Conservation (phyloP, 768 basidiomycete genomes). For the Russula brevipes region DNA sequence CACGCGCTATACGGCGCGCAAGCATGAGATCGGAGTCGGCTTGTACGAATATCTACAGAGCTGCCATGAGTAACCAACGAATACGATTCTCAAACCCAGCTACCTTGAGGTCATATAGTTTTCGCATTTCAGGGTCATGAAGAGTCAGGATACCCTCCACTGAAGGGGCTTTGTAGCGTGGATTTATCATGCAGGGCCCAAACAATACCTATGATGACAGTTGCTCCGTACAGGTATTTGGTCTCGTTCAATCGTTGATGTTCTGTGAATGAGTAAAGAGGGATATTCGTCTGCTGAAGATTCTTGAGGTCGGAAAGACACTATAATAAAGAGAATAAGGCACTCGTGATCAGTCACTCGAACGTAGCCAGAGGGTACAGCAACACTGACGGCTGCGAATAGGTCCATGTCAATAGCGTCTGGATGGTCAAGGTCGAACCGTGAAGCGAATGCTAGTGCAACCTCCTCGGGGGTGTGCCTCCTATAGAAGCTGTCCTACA, state of each 20-base stretch:
- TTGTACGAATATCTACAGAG: constrained; percentile 73
- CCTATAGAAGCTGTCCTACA: constrained; percentile 92
- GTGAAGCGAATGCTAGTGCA: constrained; percentile 72
- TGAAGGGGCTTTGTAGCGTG: constrained; percentile 28
- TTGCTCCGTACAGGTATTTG: constrained; percentile 89
- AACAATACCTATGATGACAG: constrained; percentile 73
- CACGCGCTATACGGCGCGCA: constrained; percentile 82
- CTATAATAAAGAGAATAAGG: constrained; percentile 35
- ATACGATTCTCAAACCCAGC: not conserved
- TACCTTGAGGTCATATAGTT: constrained; percentile 89
- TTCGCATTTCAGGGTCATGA: constrained; percentile 70
- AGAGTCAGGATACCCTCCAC: constrained; percentile 92
- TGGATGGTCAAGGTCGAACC: constrained; percentile 87
- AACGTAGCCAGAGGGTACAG: constrained; percentile 4
- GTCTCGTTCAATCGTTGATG: constrained; percentile 78
- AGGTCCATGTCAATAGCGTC: constrained; percentile 87
- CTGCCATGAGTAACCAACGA: not conserved
- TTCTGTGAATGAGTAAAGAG: constrained; percentile 87
- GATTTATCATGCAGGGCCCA: not conserved
- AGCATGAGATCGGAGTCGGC: constrained; percentile 97
- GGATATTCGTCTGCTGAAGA: constrained; percentile 81
- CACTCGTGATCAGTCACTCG: not conserved
- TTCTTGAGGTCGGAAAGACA: constrained; percentile 83
- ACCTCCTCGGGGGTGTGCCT: constrained; percentile 73
- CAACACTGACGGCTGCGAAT: constrained; percentile 63